phyloP scores from a whole-genome alignment of 2,329 filamentous ascomycete species.

The Alternaria panax region DNA sequence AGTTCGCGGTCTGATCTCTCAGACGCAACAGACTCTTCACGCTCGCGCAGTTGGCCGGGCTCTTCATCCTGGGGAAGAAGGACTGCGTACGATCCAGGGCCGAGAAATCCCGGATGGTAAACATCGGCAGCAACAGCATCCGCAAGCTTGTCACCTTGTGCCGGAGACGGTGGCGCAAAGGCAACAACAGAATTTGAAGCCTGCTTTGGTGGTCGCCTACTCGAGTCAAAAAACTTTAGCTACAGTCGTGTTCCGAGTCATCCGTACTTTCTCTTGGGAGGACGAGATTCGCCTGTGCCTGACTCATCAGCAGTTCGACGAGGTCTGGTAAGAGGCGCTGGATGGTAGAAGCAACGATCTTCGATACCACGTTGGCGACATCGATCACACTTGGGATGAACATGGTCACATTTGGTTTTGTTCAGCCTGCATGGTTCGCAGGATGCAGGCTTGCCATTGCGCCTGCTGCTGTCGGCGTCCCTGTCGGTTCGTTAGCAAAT shows the following conservation, averaged over 20 bases:
- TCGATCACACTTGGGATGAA: constrained; percentile 41
- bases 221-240: constrained; percentile 1
- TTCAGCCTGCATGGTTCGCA: constrained; percentile 46
- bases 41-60: constrained; percentile 18
- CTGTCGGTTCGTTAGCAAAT: constrained; percentile 23
- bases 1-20: constrained; percentile 39
- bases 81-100: constrained; percentile 43
- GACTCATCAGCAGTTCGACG: constrained; percentile 22
- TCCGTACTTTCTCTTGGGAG: constrained; percentile 39
- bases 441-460: constrained; percentile 45
- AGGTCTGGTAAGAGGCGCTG: constrained; percentile 44
- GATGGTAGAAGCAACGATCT: constrained; percentile 47
- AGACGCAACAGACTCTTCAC: constrained; percentile 35
- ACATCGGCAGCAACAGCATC: constrained; percentile 45
- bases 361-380: constrained; percentile 44
- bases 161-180: constrained; percentile 21
- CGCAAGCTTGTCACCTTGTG: constrained; percentile 33
- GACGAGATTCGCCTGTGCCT: constrained; percentile 24
- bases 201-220: constrained; percentile 29
- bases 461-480: constrained; percentile 36
- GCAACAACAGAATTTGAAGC: constrained; percentile 12
- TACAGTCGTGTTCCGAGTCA: background rate
- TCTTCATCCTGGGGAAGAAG: constrained; percentile 41
- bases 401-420: constrained; percentile 46
- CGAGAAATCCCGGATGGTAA: constrained; percentile 44